Conservation (phyloP, 768 basidiomycete species). For the Auricularia sp. region DNA sequence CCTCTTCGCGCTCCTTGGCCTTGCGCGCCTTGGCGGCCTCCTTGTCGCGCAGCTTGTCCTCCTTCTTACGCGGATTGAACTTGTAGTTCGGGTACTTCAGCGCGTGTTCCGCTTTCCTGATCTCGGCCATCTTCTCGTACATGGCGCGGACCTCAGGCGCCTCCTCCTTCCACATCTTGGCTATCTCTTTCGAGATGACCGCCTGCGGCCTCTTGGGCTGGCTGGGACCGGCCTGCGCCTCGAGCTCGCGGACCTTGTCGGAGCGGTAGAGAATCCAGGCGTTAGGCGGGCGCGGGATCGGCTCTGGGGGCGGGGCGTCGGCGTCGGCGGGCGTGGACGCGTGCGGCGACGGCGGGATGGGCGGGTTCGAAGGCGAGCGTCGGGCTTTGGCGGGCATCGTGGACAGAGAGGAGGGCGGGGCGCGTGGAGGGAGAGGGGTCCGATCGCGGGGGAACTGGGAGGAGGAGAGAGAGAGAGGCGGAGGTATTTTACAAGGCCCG, state of each 20-base stretch:
- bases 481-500: too few relatives aligned
- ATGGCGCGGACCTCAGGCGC: constrained; percentile 27
- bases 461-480: too few relatives aligned
- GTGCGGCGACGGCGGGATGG: too few relatives aligned
- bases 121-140: constrained; percentile 31
- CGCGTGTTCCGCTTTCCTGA: constrained; percentile 41
- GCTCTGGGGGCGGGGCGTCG: constrained; percentile 27
- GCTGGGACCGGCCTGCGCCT: constrained; percentile 17
- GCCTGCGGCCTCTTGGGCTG: constrained; percentile 39
- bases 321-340: constrained; percentile 18
- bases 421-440: too few relatives aligned
- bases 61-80: not conserved
- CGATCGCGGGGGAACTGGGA: too few relatives aligned
- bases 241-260: constrained; percentile 38
- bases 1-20: not conserved
- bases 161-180: constrained; percentile 54
- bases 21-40: not conserved
- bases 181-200: constrained; percentile 53
- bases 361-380: too few relatives aligned
- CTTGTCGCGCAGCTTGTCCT: not conserved
- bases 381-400: too few relatives aligned
- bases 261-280: constrained; percentile 78
- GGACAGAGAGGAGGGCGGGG: too few relatives aligned
- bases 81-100: constrained; percentile 41
- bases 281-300: constrained; percentile 56